Conservation (phyloP, 371 early-diverging fungal genomes). For the Lichtheimia hyalospora region DNA sequence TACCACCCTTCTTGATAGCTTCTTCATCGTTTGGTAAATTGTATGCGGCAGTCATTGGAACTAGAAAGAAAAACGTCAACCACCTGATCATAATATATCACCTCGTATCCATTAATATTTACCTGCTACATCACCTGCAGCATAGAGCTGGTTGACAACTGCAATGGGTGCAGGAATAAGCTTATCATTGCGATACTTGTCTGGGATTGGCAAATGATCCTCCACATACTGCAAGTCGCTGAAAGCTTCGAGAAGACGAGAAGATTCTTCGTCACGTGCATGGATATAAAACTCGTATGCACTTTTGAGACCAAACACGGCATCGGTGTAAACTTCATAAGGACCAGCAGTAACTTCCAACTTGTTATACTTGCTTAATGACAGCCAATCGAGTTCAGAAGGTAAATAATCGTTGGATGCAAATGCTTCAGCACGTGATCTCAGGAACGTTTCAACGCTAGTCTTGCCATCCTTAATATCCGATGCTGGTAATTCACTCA, state of each 20-base stretch:
- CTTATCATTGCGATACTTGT: slow-evolving; percentile 67
- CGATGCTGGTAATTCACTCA: slow-evolving; percentile 26
- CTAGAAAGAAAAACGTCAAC: no score
- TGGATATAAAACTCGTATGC: slow-evolving; percentile 77
- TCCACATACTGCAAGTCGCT: slow-evolving; percentile 72
- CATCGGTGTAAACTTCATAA: slow-evolving; percentile 82
- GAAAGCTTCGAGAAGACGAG: slow-evolving; percentile 66
- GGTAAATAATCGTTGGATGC: slow-evolving; percentile 65
- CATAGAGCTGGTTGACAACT: slow-evolving; percentile 78
- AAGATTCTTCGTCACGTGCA: slow-evolving; percentile 70
- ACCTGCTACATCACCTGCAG: slow-evolving; percentile 75
- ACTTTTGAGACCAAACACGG: slow-evolving; percentile 64
- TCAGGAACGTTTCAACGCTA: slow-evolving; percentile 59
- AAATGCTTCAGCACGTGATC: slow-evolving; percentile 63
- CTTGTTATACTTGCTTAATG: slow-evolving; percentile 57
- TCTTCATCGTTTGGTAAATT: slow-evolving; percentile 85
- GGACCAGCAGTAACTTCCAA: slow-evolving; percentile 76
- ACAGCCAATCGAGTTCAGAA: slow-evolving; percentile 76
- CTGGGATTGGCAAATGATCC: slow-evolving; percentile 72
- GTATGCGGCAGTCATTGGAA: slow-evolving; percentile 75
- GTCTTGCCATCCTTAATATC: slow-evolving; percentile 26
- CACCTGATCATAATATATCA: no score
- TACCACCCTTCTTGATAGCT: slow-evolving; percentile 72
- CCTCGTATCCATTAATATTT: no score
- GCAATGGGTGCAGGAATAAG: slow-evolving; percentile 75